Evolutionary conservation across 2,329 filamentous ascomycete genomes (phyloP).

Genomic region (Aspergillus quadricinctus): DNA sequence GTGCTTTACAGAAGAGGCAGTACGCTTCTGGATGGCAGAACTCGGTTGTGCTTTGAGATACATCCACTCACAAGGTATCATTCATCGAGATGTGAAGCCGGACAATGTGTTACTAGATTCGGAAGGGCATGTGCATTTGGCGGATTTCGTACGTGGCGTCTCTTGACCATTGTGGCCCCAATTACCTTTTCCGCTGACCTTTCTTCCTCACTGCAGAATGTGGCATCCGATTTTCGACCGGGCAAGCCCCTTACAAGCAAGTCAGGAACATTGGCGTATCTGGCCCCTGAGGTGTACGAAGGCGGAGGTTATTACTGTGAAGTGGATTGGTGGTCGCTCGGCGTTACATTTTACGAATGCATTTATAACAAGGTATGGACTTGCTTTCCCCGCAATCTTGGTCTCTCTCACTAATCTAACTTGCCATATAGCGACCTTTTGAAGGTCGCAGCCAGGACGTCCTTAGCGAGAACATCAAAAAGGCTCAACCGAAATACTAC

Average conservation of each 20-base stretch:
- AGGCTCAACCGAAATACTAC: slow-evolving; percentile 80
- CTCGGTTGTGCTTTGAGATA: slow-evolving; percentile 87
- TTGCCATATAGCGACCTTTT: slow-evolving; percentile 68
- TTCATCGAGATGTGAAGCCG: slow-evolving; percentile 87
- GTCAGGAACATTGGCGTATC: slow-evolving; percentile 91
- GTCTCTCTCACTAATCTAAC: slow-evolving; percentile 25
- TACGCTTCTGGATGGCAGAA: slow-evolving; percentile 95
- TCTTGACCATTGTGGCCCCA: not conserved
- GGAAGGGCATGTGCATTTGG: slow-evolving; percentile 92
- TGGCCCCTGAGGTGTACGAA: slow-evolving; percentile 91
- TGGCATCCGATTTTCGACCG: slow-evolving; percentile 86
- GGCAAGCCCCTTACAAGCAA: slow-evolving; percentile 86
- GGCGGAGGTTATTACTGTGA: slow-evolving; percentile 84
- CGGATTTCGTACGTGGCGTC: slow-evolving; percentile 74
- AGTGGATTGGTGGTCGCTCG: slow-evolving; percentile 98
- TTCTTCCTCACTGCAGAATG: slow-evolving; percentile 60
- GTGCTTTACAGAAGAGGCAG: slow-evolving; percentile 94
- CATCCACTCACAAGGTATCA: slow-evolving; percentile 79
- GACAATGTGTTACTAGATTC: slow-evolving; percentile 86
- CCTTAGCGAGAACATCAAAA: slow-evolving; percentile 74
- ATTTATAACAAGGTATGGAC: slow-evolving; percentile 88
- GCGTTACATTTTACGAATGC: slow-evolving; percentile 98
- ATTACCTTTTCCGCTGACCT: slow-evolving; percentile 8
- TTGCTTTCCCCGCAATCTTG: not conserved
- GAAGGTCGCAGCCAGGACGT: slow-evolving; percentile 82